Evolutionary conservation across 2,329 filamentous ascomycete genomes (phyloP).

Genomic region (Pyrenophora graminea): DNA sequence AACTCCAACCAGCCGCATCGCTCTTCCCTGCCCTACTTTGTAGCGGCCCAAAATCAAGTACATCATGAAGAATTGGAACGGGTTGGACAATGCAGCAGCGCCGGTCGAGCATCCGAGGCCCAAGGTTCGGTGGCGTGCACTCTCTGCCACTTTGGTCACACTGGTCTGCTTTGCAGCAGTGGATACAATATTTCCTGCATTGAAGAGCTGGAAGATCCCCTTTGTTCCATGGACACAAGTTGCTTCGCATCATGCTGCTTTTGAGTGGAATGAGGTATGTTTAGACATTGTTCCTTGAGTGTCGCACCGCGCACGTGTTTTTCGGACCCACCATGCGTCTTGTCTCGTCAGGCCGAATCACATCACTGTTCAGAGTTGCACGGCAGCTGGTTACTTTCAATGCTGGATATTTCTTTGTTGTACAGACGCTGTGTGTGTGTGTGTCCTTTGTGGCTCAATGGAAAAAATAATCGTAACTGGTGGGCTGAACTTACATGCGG

Average conservation of each 20-base stretch:
- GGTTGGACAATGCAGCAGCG: conserved; percentile 10
- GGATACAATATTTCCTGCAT: conserved; percentile 22
- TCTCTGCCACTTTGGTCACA: conserved; percentile 23
- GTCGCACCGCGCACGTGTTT: conserved; percentile 4
- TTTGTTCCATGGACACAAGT: conserved; percentile 2
- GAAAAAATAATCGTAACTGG: neutral
- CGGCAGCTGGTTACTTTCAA: conserved; percentile 3
- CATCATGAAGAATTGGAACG: conserved; percentile 32
- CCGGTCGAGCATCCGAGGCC: conserved; percentile 15
- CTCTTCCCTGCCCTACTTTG: neutral
- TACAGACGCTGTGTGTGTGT: neutral
- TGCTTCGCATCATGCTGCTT: conserved; percentile 8
- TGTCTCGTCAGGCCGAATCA: conserved; percentile 11
- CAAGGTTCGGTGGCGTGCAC: conserved; percentile 13
- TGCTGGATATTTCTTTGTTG: neutral
- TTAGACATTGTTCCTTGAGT: conserved; percentile 6
- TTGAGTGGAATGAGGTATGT: conserved; percentile 33
- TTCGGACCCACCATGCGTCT: conserved; percentile 4
- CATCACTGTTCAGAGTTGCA: neutral
- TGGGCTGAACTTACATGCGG: too few species aligned
- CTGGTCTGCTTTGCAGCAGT: conserved; percentile 24
- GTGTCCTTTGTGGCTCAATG: neutral
- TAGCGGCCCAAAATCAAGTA: neutral
- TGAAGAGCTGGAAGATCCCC: conserved; percentile 13
- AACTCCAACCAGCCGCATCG: neutral